Base-by-base conservation (phyloP, 345 rosid species). In the Camelina sativa region DNA sequence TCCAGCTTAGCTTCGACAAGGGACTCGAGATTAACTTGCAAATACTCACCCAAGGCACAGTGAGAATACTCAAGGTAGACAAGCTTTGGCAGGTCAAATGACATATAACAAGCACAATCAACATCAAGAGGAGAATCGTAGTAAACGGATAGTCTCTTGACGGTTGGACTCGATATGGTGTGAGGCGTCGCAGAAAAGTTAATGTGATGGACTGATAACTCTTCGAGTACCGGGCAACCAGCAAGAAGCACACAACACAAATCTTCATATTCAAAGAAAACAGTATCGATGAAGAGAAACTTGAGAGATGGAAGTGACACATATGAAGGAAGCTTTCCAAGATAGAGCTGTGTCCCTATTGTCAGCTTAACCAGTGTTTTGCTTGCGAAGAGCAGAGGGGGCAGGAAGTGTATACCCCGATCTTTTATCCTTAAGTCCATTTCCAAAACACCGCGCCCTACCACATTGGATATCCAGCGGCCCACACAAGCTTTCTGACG, bases 181-280 rank as follows among this genome's bases (percentile, higher is more conserved):
- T n/a, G 62, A 25, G 62, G 48, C 3, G 1, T 5, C 16, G 19
- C 41, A 0, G 13, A 7, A 2, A 35, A 35, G 8, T 30, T 4
- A 2, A 7, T 22, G 43, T 69, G 46, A 58, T 12, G 56, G 2
- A 56, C 43, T 25, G 4, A 4, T 20, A 70, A 70, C 66, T 59
- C 74, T 23, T 47, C 74, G 28, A 62, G 62, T 53, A 37, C 15
- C 0, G 62, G 60, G 15, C 76, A 72, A 17, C 68, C 76, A 72
- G 54, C 22, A 52, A 72, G 69, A 53, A 72, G n/a, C 44, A 52
- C n/a, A n/a, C n/a, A n/a, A n/a, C n/a, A n/a, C n/a, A n/a, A n/a
- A n/a, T n/a, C n/a, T n/a, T n/a, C n/a, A n/a, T n/a, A n/a, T n/a
- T n/a, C n/a, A n/a, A n/a, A n/a, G n/a, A n/a, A n/a, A n/a, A n/a